Evolutionary conservation across 2,329 filamentous ascomycete genomes (phyloP).

Genomic region (Ophiostoma australiae): DNA sequence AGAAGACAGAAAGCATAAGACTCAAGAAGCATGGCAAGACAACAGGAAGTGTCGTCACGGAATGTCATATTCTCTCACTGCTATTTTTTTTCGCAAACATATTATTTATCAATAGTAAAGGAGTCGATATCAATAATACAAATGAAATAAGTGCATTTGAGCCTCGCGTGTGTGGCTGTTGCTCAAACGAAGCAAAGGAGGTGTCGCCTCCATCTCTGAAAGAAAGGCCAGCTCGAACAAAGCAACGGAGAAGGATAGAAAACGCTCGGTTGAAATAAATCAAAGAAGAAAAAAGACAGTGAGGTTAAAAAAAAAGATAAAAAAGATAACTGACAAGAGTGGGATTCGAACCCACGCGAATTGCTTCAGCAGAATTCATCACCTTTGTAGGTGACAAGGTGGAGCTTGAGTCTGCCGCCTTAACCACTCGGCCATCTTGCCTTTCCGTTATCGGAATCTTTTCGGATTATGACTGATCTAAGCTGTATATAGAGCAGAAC

Average conservation of each 20-base stretch:
- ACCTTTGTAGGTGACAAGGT: slow-evolving; percentile 10
- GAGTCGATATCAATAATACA: too few species aligned
- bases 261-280: background rate
- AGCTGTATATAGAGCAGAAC: background rate
- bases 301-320: background rate
- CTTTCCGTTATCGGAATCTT: slow-evolving; percentile 1
- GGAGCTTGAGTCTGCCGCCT: slow-evolving; percentile 18
- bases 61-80: too few species aligned
- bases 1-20: too few species aligned
- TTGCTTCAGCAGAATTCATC: slow-evolving; percentile 18
- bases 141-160: too few species aligned
- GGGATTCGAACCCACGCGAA: slow-evolving; percentile 18
- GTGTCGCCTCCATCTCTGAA: too few species aligned
- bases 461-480: background rate
- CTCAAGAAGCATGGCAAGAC: too few species aligned
- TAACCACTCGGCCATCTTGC: slow-evolving; percentile 19
- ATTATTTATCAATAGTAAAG: too few species aligned
- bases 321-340: slow-evolving; percentile 17
- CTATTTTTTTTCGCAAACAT: too few species aligned
- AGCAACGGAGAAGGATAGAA: background rate
- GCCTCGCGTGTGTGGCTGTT: too few species aligned
- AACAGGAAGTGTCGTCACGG: too few species aligned
- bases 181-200: too few species aligned
- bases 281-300: background rate
- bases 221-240: too few species aligned